Conservation (phyloP, 73 alveolate species). For the Symbiodinium natans region DNA sequence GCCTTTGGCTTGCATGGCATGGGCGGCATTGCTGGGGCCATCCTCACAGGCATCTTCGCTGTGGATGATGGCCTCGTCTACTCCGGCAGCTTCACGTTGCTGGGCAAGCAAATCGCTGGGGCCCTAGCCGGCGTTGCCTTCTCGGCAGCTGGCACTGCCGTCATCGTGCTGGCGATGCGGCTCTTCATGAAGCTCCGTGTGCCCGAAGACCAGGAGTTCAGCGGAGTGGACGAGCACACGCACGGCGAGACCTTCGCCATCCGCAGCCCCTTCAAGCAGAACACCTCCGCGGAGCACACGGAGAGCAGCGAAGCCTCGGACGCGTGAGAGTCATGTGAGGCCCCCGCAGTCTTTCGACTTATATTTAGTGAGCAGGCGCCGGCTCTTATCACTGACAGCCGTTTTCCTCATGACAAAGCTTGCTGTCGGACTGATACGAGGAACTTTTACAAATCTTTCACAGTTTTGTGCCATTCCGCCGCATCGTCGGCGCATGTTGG, state of each 20-base stretch:
- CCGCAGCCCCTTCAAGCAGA: neutral
- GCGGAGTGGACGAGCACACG: constrained; percentile 45
- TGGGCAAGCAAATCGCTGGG: constrained; percentile 46
- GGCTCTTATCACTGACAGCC: too few relatives aligned
- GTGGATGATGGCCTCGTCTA: constrained; percentile 38
- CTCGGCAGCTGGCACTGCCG: constrained; percentile 33
- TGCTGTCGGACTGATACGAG: too few relatives aligned
- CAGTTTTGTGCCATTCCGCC: too few relatives aligned
- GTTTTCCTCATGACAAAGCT: too few relatives aligned
- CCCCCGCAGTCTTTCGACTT: too few relatives aligned
- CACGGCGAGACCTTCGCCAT: constrained; percentile 14
- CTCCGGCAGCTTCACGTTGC: constrained; percentile 5
- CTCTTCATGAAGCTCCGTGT: neutral
- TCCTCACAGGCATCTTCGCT: constrained; percentile 24
- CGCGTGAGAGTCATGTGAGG: too few relatives aligned
- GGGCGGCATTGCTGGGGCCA: constrained; percentile 55
- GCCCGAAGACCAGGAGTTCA: constrained; percentile 11
- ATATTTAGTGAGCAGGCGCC: too few relatives aligned
- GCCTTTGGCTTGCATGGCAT: constrained; percentile 66
- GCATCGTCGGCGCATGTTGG: too few relatives aligned
- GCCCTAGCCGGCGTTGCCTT: constrained; percentile 52
- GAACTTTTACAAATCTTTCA: too few relatives aligned
- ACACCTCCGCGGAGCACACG: neutral
- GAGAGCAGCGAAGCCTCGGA: neutral
- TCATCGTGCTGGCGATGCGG: constrained; percentile 16